These are phyloP conservation scores for Fusarium sp. DNA, from an alignment of 2,329 filamentous ascomycete species.

Conservation along the genomic window DNA sequence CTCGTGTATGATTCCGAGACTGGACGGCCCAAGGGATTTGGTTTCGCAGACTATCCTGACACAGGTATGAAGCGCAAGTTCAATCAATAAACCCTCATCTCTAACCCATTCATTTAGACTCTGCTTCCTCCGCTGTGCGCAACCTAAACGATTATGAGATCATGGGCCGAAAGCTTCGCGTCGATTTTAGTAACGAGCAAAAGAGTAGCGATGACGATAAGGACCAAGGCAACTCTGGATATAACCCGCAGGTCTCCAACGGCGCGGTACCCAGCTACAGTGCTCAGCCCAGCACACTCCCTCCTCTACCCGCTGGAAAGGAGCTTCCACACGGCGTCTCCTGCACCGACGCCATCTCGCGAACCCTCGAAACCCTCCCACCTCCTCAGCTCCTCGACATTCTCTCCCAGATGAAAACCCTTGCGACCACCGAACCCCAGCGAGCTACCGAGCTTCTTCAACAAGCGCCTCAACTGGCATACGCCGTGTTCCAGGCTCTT, in stretches of 20 bases:
- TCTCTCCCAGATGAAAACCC: slow-evolving; percentile 90
- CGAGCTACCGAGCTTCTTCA: slow-evolving; percentile 87
- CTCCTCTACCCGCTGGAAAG: slow-evolving; percentile 83
- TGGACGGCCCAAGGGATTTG: slow-evolving; percentile 93
- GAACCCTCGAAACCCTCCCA: slow-evolving; percentile 86
- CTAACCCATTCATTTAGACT: slow-evolving; percentile 57
- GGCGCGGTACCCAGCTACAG: slow-evolving; percentile 47
- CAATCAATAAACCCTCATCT: neutral
- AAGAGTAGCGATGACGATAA: slow-evolving; percentile 70
- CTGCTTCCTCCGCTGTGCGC: slow-evolving; percentile 90
- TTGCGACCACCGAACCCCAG: slow-evolving; percentile 82
- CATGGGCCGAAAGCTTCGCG: slow-evolving; percentile 91
- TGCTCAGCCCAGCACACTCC: slow-evolving; percentile 64
- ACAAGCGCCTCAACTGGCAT: slow-evolving; percentile 90
- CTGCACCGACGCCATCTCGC: slow-evolving; percentile 89
- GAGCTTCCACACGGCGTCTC: slow-evolving; percentile 85
- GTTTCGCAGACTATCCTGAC: slow-evolving; percentile 95
- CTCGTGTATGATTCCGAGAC: slow-evolving; percentile 96
- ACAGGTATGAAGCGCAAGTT: slow-evolving; percentile 65
- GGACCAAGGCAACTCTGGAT: slow-evolving; percentile 34
- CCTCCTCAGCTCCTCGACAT: slow-evolving; percentile 92
- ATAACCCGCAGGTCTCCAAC: slow-evolving; percentile 47
- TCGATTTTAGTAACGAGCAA: slow-evolving; percentile 96
- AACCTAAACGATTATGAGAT: slow-evolving; percentile 96
- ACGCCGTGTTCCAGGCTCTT: slow-evolving; percentile 93